Evolutionary conservation across 306 rosid species (phyloP), one percentile per base, ranked within the genome.

Genomic region (Inga oerstediana): DNA sequence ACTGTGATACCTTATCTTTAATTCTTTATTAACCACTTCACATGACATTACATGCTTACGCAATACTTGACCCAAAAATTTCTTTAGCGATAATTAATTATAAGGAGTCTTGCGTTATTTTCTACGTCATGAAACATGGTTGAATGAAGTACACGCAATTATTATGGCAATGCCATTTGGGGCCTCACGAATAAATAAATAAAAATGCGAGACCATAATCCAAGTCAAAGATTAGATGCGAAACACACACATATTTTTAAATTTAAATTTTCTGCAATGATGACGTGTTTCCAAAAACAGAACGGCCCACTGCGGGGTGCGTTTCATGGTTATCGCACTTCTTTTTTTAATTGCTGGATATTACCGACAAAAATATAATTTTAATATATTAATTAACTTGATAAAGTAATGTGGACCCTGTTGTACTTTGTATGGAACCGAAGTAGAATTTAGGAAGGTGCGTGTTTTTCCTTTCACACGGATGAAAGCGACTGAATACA

Each of bases 141-240:
- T 44, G 32, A 73, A 56, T 82, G 88, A 78, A 80, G 85, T 78
- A 35, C 64, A 19, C 13, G 19, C 54, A 27, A 19, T 64, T 46
- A 65, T 17, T 52, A 59, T 59, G 1, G 79, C 32, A 9, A 7
- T 1, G 59, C 45, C 39, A 62, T 27, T 24, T 27, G 35, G 78
- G 1, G 0, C 13, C 39, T 80, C 27, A 10, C 14, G 9, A 34
- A 35, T 68, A 35, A 68, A 68, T 16, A 32, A 67, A 6, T 15
- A 16, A 66, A 35, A 34, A 58, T 58, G 65, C 30, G 34, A 11
- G 54, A 71, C 75, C 24, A 11, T 44, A 11, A 10, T 71, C 51
- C 4, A n/a, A 81, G 85, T 81, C 85, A 81, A 81, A 81, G 49
- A 72, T 72, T 20, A 19, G 51, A 70, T 43, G 52, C 11, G 17